Evolutionary conservation across 1,284 basidiomycete genomes (phyloP).

Genomic region (Moesziomyces globuligerus): DNA sequence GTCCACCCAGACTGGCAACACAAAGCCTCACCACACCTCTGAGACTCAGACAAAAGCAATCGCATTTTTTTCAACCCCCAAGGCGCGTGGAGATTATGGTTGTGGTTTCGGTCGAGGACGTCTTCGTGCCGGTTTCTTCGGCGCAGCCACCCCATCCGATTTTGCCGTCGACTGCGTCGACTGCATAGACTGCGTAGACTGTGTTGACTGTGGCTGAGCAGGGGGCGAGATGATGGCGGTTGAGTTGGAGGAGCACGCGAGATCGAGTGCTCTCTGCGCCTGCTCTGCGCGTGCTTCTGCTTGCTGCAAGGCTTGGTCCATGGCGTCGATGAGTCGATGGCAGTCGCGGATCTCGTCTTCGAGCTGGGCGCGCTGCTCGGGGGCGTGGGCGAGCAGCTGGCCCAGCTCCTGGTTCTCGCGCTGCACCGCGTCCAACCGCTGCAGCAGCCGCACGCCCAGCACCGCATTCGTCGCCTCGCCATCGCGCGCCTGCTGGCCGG

Average conservation of each 20-base stretch:
- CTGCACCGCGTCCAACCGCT: slow-evolving; percentile 38
- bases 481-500: not conserved
- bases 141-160: too few species aligned
- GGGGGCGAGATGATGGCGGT: slow-evolving; percentile 21
- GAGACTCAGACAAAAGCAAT: too few species aligned
- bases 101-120: too few species aligned
- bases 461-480: slow-evolving; percentile 20
- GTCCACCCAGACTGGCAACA: slow-evolving; percentile 8
- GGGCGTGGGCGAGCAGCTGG: slow-evolving; percentile 11
- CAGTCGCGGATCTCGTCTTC: slow-evolving; percentile 21
- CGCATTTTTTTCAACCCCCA: too few species aligned
- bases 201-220: not conserved
- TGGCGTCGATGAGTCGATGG: slow-evolving; percentile 28
- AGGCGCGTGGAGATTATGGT: too few species aligned
- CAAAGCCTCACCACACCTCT: too few species aligned
- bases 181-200: too few species aligned
- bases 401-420: slow-evolving; percentile 49
- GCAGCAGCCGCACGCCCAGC: slow-evolving; percentile 47
- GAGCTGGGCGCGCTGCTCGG: slow-evolving; percentile 1
- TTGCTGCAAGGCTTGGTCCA: slow-evolving; percentile 25
- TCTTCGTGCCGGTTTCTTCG: too few species aligned
- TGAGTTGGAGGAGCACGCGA: slow-evolving; percentile 31
- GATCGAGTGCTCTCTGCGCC: slow-evolving; percentile 30
- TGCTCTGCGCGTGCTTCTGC: slow-evolving; percentile 20
- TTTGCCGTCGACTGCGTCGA: too few species aligned